Percentiles rank a stretch among this genome's conserved stretches.
phyloP scores from a whole-genome alignment of 106 monocot genomes.

The Gastrodia elata region DNA sequence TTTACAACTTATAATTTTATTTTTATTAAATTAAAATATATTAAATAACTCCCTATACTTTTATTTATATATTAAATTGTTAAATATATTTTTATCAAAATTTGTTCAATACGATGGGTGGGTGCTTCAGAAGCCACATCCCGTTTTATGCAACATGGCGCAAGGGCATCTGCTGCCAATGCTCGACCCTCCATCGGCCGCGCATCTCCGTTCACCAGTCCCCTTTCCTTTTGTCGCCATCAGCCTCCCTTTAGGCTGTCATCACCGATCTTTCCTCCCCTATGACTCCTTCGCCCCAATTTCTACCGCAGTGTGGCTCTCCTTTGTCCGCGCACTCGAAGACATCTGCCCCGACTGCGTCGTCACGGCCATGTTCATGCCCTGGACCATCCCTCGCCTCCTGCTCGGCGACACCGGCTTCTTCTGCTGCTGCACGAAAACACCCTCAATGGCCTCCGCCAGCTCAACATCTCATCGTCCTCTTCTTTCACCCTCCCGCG shows the following conservation, averaged over 20 bases:
- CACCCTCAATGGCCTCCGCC: neutral
- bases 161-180: conserved; percentile 12
- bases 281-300: neutral
- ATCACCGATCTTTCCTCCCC: neutral
- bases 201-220: neutral
- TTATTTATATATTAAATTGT: too few species aligned
- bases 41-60: too few species aligned
- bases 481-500: neutral
- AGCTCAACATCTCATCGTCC: neutral
- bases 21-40: too few species aligned
- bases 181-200: too few species aligned
- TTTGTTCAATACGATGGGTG: too few species aligned
- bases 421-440: neutral
- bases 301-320: neutral
- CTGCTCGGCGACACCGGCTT: neutral
- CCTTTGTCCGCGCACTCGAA: neutral
- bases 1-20: too few species aligned
- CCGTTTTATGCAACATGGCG: too few species aligned
- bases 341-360: conserved; percentile 6
- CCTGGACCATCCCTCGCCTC: conserved; percentile 11
- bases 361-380: conserved; percentile 9
- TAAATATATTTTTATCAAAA: too few species aligned
- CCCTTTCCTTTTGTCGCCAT: conserved; percentile 1
- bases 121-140: too few species aligned
- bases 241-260: conserved; percentile 9